Evolutionary conservation across 768 basidiomycete species (phyloP).

Genomic region (Trametes villosa): DNA sequence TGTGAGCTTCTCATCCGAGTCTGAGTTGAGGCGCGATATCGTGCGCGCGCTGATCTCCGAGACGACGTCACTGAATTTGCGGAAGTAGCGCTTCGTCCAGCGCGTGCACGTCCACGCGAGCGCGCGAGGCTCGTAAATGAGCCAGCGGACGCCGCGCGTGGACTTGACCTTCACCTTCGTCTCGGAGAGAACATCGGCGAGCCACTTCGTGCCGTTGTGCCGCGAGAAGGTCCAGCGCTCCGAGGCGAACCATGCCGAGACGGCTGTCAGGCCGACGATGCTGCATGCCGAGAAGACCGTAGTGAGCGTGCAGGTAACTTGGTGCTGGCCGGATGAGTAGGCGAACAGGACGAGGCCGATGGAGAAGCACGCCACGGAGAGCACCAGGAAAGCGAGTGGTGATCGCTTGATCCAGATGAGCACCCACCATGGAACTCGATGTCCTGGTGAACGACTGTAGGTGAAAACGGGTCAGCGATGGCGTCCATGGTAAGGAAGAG

Average conservation of each 20-base stretch:
- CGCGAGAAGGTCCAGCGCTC: constrained; percentile 67
- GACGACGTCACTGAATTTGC: constrained; percentile 23
- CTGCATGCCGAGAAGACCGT: constrained; percentile 79
- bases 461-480: constrained; percentile 19
- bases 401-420: constrained; percentile 88
- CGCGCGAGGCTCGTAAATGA: constrained; percentile 30
- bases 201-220: constrained; percentile 71
- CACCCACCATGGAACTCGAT: constrained; percentile 83
- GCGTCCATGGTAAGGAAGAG: not conserved
- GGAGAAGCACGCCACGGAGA: constrained; percentile 84
- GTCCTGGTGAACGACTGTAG: constrained; percentile 72
- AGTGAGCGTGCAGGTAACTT: constrained; percentile 68
- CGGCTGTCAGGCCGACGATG: constrained; percentile 69
- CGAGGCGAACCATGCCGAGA: constrained; percentile 74
- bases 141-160: constrained; percentile 30
- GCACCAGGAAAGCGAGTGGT: constrained; percentile 80
- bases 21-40: constrained; percentile 4
- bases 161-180: constrained; percentile 29
- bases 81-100: constrained; percentile 24
- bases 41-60: constrained; percentile 21
- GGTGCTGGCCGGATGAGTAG: constrained; percentile 68
- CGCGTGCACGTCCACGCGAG: constrained; percentile 19
- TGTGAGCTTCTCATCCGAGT: constrained; percentile 13
- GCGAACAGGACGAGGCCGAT: constrained; percentile 77
- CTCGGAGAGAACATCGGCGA: constrained; percentile 55